A percentile compares a stretch with the other conserved stretches of the same genome.
These are phyloP conservation scores for Erodium moschatum DNA, from an alignment of 441 rosid genomes.

Conservation along the genomic window DNA sequence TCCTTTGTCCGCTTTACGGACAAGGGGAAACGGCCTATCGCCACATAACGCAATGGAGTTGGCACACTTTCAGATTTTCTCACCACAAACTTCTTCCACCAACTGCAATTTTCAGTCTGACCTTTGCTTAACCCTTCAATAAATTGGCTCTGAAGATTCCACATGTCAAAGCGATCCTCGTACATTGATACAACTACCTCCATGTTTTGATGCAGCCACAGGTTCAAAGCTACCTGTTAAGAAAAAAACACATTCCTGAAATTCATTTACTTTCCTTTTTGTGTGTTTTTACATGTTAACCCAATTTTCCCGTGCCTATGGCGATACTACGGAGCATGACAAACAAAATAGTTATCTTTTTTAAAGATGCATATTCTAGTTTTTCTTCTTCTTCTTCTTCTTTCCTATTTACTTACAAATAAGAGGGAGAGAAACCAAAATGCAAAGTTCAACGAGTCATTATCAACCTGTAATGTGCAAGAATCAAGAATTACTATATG, in stretches of 20 bases:
- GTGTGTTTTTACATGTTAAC: background rate
- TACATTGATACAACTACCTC: slow-evolving; percentile 84
- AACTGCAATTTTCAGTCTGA: slow-evolving; percentile 35
- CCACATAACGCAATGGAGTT: slow-evolving; percentile 33
- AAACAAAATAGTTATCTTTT: background rate
- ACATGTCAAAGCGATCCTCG: slow-evolving; percentile 79
- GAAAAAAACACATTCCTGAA: slow-evolving; percentile 13
- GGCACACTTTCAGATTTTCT: slow-evolving; percentile 31
- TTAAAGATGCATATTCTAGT: background rate
- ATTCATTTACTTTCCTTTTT: background rate
- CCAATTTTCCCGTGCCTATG: background rate
- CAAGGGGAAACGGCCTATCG: slow-evolving; percentile 49
- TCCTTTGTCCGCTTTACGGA: slow-evolving; percentile 83
- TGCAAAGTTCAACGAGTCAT: background rate
- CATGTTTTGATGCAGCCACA: slow-evolving; percentile 80
- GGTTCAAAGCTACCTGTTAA: slow-evolving; percentile 67
- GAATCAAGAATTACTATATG: slow-evolving; percentile 3
- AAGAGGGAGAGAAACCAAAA: background rate
- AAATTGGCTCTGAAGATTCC: slow-evolving; percentile 39
- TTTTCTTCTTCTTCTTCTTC: background rate
- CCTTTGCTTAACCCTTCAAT: slow-evolving; percentile 36
- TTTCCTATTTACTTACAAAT: background rate
- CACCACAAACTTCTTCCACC: slow-evolving; percentile 56
- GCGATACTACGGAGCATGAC: background rate
- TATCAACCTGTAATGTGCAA: slow-evolving; percentile 7